Conservation (phyloP, 2,329 filamentous ascomycete species). For the Colletotrichum neosansevieriae region DNA sequence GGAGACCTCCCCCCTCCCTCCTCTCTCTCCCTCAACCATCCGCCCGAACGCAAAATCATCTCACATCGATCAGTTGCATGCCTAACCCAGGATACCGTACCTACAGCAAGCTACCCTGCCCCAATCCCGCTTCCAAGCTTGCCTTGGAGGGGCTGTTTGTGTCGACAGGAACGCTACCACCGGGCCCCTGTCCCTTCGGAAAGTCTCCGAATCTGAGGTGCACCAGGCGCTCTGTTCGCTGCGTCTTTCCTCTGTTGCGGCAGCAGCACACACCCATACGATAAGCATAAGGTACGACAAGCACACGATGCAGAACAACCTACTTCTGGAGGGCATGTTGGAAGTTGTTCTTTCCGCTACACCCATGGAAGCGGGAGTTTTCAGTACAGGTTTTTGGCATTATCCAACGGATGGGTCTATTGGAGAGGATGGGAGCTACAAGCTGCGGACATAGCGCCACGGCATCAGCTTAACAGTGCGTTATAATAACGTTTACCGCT, state of each 20-base stretch:
- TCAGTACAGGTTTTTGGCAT: too few species aligned
- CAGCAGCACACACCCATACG: not conserved
- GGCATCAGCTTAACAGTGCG: not conserved
- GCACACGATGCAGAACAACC: not conserved
- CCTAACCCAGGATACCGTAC: slow-evolving; percentile 3
- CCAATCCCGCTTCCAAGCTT: slow-evolving; percentile 17
- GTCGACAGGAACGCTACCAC: slow-evolving; percentile 17
- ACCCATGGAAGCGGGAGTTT: not conserved
- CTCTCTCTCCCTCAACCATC: too few species aligned
- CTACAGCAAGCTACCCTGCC: slow-evolving; percentile 16
- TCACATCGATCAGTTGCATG: too few species aligned
- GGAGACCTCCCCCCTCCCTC: too few species aligned
- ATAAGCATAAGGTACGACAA: too few species aligned
- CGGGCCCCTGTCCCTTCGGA: slow-evolving; percentile 26
- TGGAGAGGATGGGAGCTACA: too few species aligned
- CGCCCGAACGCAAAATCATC: too few species aligned
- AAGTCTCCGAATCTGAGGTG: slow-evolving; percentile 23
- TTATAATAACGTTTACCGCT: not conserved
- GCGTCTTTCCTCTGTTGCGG: not conserved
- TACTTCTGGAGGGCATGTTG: not conserved
- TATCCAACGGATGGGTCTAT: too few species aligned
- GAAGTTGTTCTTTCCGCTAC: too few species aligned
- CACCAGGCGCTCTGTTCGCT: not conserved
- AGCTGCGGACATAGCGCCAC: not conserved
- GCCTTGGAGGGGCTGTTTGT: slow-evolving; percentile 6